phyloP scores from a whole-genome alignment of 1,284 basidiomycete species.

The Ceratobasidium sp. region DNA sequence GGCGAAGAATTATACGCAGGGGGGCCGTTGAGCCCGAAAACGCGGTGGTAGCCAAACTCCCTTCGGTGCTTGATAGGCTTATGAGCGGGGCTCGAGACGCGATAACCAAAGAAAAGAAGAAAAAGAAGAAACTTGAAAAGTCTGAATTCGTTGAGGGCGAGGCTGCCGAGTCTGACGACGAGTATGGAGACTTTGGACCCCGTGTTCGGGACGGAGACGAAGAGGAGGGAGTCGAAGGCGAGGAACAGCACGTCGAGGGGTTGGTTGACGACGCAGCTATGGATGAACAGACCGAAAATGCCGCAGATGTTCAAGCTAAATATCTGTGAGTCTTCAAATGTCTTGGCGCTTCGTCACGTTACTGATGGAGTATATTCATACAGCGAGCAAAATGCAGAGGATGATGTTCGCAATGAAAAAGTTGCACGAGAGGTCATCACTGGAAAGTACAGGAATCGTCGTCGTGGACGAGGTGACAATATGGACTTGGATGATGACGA shows the following conservation, averaged over 20 bases:
- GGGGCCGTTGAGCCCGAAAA: not conserved
- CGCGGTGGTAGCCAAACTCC: slow-evolving; percentile 8
- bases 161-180: slow-evolving; percentile 49
- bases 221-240: slow-evolving; percentile 47
- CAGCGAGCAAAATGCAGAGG: slow-evolving; percentile 49
- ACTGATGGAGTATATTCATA: slow-evolving; percentile 39
- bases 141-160: slow-evolving; percentile 48
- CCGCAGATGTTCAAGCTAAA: slow-evolving; percentile 45
- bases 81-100: slow-evolving; percentile 4
- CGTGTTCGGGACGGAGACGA: slow-evolving; percentile 43
- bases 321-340: slow-evolving; percentile 40
- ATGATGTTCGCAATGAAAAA: slow-evolving; percentile 48
- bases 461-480: slow-evolving; percentile 48
- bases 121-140: slow-evolving; percentile 45
- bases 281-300: slow-evolving; percentile 39
- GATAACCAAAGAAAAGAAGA: slow-evolving; percentile 41
- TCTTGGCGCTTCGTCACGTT: slow-evolving; percentile 46
- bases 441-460: slow-evolving; percentile 49
- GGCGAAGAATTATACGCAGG: slow-evolving; percentile 16
- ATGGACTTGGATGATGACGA: slow-evolving; percentile 48
- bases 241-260: slow-evolving; percentile 47
- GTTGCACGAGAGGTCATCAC: slow-evolving; percentile 47
- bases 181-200: slow-evolving; percentile 43
- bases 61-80: slow-evolving; percentile 13
- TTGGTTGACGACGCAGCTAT: slow-evolving; percentile 47